A percentile compares a stretch with the other conserved stretches of the same genome.
Conservation (phyloP, 179 eudicot genomes). For the Sideroxylon spinosum region DNA sequence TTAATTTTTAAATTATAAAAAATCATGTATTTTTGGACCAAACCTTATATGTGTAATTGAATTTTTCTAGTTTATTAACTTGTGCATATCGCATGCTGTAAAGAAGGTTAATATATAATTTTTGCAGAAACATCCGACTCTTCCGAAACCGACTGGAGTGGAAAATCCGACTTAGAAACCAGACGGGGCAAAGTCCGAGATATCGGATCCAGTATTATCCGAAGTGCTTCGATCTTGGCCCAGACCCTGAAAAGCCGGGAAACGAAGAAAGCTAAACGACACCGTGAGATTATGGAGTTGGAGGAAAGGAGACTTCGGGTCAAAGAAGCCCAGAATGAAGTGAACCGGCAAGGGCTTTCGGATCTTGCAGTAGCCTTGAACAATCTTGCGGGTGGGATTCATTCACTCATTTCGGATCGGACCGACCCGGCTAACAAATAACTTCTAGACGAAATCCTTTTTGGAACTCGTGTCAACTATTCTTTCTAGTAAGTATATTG, state of each 20-base stretch:
- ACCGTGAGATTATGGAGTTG: conserved; percentile 18
- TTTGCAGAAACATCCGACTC: conserved; percentile 9
- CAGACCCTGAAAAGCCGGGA: conserved; percentile 11
- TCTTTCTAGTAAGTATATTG: too few relatives aligned
- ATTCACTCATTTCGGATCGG: conserved; percentile 14
- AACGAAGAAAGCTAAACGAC: conserved; percentile 15
- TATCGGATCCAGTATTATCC: conserved; percentile 11
- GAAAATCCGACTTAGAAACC: neutral
- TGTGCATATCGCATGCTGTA: too few relatives aligned
- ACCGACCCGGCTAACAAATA: neutral
- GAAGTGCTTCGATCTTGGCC: conserved; percentile 5
- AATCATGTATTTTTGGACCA: too few relatives aligned
- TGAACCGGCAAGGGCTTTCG: conserved; percentile 10
- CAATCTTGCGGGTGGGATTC: conserved; percentile 19
- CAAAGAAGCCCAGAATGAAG: conserved; percentile 16
- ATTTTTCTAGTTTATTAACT: too few relatives aligned
- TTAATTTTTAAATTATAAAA: too few relatives aligned
- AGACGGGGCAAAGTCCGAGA: conserved; percentile 8
- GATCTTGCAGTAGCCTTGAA: conserved; percentile 4
- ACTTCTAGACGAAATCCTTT: too few relatives aligned
- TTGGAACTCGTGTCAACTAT: too few relatives aligned
- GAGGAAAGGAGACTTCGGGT: conserved; percentile 16
- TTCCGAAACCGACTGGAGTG: conserved; percentile 3
- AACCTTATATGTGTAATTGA: too few relatives aligned
- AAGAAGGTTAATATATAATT: too few relatives aligned